A percentile compares a stretch with the other conserved stretches of the same genome.
phyloP scores from a whole-genome alignment of 306 rosid genomes.

The Casuarina equisetifolia region DNA sequence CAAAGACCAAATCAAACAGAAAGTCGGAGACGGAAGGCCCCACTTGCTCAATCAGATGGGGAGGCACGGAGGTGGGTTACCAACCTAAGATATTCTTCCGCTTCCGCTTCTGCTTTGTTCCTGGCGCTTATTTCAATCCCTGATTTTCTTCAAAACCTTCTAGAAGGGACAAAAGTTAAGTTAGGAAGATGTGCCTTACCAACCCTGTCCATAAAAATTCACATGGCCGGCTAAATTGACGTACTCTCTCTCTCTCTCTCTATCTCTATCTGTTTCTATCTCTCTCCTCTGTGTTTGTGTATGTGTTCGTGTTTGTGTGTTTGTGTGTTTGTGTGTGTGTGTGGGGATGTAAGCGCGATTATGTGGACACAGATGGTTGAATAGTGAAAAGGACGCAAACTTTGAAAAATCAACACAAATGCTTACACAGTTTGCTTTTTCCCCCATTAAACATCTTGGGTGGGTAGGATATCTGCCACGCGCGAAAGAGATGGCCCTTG shows the following conservation, averaged over 20 bases:
- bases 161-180: slow-evolving; percentile 48
- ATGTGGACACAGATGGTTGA: slow-evolving; percentile 29
- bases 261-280: background rate
- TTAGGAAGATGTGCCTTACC: slow-evolving; percentile 48
- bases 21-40: background rate
- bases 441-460: background rate
- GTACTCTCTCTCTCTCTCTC: slow-evolving; percentile 1
- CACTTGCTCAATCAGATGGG: background rate
- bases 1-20: too few species aligned
- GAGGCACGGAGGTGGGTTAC: slow-evolving; percentile 1
- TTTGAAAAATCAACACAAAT: slow-evolving; percentile 5
- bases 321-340: background rate
- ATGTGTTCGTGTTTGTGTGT: too few species aligned
- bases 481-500: background rate
- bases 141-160: slow-evolving; percentile 26
- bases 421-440: background rate
- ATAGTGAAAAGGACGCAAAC: slow-evolving; percentile 30
- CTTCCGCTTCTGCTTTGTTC: background rate
- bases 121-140: background rate
- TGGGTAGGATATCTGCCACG: slow-evolving; percentile 9
- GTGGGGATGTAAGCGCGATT: slow-evolving; percentile 19
- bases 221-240: slow-evolving; percentile 39
- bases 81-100: slow-evolving; percentile 4
- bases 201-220: slow-evolving; percentile 39
- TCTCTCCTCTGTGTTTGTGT: too few species aligned